phyloP scores from a whole-genome alignment of 2,329 filamentous ascomycete species.

The Aphanoascus verrucosus region DNA sequence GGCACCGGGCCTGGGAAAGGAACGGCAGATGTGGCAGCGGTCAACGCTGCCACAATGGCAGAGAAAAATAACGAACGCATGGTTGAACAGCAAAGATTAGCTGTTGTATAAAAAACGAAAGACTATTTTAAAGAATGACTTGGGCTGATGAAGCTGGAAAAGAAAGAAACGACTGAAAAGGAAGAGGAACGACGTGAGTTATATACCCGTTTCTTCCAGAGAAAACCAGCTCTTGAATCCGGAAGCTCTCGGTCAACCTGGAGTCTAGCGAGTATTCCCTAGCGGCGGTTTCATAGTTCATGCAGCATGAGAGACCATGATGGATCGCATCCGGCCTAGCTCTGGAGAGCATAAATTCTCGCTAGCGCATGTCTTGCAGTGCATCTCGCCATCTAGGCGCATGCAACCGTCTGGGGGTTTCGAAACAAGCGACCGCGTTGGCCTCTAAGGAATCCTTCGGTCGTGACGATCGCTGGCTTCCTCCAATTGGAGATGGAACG shows the following conservation, averaged over 20 bases:
- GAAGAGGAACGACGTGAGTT: neutral
- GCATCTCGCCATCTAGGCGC: neutral
- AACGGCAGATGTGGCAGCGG: slow-evolving; percentile 9
- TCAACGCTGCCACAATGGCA: slow-evolving; percentile 11
- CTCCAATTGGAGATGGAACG: neutral
- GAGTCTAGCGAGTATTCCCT: neutral
- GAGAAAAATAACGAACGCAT: slow-evolving; percentile 11
- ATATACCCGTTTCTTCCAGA: slow-evolving; percentile 2
- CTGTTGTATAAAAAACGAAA: slow-evolving; percentile 1
- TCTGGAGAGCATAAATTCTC: neutral
- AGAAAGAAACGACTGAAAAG: neutral
- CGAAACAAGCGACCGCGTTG: slow-evolving; percentile 1
- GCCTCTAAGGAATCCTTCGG: neutral
- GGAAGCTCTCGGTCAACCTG: neutral
- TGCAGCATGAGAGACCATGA: neutral
- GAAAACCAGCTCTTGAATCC: neutral
- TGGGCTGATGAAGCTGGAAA: slow-evolving; percentile 5
- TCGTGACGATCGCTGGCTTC: neutral
- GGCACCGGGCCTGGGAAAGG: slow-evolving; percentile 5
- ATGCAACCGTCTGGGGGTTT: neutral
- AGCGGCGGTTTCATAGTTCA: neutral
- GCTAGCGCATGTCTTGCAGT: neutral
- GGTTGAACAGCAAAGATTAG: neutral
- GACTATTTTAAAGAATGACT: slow-evolving; percentile 9
- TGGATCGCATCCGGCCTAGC: neutral